These are phyloP conservation scores for Calonectria hongkongensis DNA, from an alignment of 2,329 filamentous ascomycete genomes.

Conservation along the genomic window DNA sequence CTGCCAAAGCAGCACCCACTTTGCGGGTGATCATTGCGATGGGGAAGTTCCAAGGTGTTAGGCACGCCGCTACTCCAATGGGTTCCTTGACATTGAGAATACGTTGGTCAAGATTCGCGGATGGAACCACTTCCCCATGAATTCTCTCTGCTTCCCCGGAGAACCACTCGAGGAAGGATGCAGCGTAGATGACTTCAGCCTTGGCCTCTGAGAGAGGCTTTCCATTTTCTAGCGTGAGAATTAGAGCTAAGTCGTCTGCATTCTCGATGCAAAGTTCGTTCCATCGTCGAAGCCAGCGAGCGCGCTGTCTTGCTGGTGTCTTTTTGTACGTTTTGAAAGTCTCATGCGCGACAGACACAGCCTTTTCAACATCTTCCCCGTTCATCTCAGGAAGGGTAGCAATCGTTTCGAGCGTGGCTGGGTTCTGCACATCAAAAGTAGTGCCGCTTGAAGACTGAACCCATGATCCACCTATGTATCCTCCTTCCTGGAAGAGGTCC, in stretches of 20 bases:
- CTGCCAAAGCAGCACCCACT: slow-evolving; percentile 41
- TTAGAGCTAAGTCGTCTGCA: slow-evolving; percentile 76
- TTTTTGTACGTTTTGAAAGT: slow-evolving; percentile 73
- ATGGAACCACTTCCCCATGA: slow-evolving; percentile 64
- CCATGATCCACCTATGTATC: slow-evolving; percentile 27
- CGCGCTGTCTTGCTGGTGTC: slow-evolving; percentile 74
- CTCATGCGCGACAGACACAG: slow-evolving; percentile 79
- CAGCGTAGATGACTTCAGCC: slow-evolving; percentile 74
- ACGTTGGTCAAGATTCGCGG: slow-evolving; percentile 74
- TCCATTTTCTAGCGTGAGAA: slow-evolving; percentile 82
- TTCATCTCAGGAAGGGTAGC: slow-evolving; percentile 83
- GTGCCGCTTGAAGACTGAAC: slow-evolving; percentile 16
- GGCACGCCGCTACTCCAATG: slow-evolving; percentile 52
- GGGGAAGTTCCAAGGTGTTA: slow-evolving; percentile 72
- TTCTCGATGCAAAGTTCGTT: slow-evolving; percentile 79
- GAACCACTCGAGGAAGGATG: slow-evolving; percentile 63
- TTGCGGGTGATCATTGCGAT: slow-evolving; percentile 69
- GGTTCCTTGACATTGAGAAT: slow-evolving; percentile 50
- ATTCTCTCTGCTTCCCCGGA: slow-evolving; percentile 73
- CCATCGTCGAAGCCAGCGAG: slow-evolving; percentile 75
- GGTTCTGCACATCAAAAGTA: slow-evolving; percentile 68
- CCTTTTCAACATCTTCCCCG: slow-evolving; percentile 77
- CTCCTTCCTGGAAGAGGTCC: slow-evolving; percentile 25
- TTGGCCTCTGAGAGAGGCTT: slow-evolving; percentile 78
- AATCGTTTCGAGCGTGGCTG: slow-evolving; percentile 79